A percentile compares a stretch with the other conserved stretches of the same genome.
Conservation (phyloP, 257 asterid species). For the Gentiana straminea region DNA sequence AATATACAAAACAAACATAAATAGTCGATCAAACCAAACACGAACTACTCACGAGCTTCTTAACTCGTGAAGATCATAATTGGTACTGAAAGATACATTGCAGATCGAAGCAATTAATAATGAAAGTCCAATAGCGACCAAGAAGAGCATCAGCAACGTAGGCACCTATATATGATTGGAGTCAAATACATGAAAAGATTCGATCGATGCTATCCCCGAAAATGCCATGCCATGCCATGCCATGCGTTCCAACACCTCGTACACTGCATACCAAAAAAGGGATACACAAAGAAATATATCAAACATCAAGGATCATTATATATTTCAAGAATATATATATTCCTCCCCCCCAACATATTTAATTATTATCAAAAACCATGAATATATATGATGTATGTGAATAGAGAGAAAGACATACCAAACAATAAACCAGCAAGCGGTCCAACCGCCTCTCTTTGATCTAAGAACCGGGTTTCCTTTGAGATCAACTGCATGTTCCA, state of each 20-base stretch:
- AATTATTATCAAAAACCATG: too few species aligned
- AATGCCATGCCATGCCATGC: slow-evolving; percentile 63
- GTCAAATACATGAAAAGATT: slow-evolving; percentile 61
- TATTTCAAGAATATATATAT: too few species aligned
- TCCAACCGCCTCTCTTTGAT: slow-evolving; percentile 63
- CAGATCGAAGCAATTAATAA: slow-evolving; percentile 42
- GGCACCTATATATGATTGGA: slow-evolving; percentile 61
- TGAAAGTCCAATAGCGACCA: slow-evolving; percentile 72
- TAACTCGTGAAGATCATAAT: background rate
- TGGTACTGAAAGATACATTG: slow-evolving; percentile 47
- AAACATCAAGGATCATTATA: too few species aligned
- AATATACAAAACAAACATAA: too few species aligned
- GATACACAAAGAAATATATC: too few species aligned
- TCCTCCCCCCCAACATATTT: too few species aligned
- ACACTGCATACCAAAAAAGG: slow-evolving; percentile 29
- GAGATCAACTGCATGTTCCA: slow-evolving; percentile 43
- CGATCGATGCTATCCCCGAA: slow-evolving; percentile 19
- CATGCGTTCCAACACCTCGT: slow-evolving; percentile 86
- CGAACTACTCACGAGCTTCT: too few species aligned
- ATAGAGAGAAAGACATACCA: too few species aligned
- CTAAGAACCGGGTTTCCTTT: slow-evolving; percentile 51
- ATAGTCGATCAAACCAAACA: too few species aligned
- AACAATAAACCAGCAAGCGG: slow-evolving; percentile 60
- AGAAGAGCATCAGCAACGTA: slow-evolving; percentile 70
- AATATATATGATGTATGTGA: too few species aligned